Evolutionary conservation across 2,329 filamentous ascomycete genomes (phyloP).

Genomic region (Cercospora citrullina): DNA sequence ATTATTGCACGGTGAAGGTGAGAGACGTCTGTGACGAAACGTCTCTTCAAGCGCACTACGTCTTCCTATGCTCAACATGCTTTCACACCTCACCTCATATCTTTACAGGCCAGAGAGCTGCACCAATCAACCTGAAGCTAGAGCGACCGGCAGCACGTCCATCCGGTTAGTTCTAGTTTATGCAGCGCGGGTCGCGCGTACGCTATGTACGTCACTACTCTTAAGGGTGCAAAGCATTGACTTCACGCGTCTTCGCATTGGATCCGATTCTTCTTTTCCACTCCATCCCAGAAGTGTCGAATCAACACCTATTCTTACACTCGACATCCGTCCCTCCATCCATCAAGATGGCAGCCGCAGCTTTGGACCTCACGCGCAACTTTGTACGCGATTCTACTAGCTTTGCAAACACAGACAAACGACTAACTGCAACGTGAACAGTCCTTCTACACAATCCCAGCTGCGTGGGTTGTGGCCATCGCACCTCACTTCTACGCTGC

Average conservation of each 20-base stretch:
- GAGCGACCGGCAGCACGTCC: no score
- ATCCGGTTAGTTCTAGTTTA: no score
- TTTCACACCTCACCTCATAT: no score
- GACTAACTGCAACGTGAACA: background rate
- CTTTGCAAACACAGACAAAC: background rate
- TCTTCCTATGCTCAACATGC: no score
- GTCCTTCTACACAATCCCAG: slow-evolving; percentile 35
- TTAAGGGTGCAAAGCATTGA: background rate
- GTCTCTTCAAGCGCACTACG: no score
- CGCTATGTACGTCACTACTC: background rate
- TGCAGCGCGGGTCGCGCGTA: background rate
- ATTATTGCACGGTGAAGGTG: no score
- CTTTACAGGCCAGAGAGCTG: no score
- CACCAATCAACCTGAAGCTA: no score
- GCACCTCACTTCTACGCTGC: slow-evolving; percentile 41
- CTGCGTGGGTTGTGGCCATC: slow-evolving; percentile 38
- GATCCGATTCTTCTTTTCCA: background rate
- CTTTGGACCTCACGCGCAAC: slow-evolving; percentile 18
- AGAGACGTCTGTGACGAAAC: no score
- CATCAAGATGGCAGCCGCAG: slow-evolving; percentile 17
- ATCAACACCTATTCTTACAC: background rate
- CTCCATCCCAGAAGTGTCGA: background rate
- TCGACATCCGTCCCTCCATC: background rate
- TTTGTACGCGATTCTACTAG: background rate
- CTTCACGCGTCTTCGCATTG: background rate